Percentiles rank a stretch among this genome's conserved stretches.
Conservation (phyloP, 2,329 filamentous ascomycete species). For the Geosmithia putterillii region DNA sequence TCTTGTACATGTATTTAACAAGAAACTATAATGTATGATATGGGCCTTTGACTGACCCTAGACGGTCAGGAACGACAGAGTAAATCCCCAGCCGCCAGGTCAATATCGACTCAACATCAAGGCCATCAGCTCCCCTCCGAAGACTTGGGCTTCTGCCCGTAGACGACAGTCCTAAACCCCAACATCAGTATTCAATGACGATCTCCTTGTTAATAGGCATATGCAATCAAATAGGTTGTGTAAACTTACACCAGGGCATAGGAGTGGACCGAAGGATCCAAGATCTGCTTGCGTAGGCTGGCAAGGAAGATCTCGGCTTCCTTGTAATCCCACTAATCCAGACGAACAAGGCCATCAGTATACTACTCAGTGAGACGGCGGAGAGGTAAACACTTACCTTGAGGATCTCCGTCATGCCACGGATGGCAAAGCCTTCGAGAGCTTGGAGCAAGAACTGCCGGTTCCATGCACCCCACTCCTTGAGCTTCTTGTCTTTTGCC, state of each 20-base stretch:
- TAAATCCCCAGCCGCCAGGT: too few relatives aligned
- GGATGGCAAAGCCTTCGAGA: slow-evolving; percentile 11
- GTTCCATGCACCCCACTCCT: slow-evolving; percentile 12
- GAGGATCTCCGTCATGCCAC: slow-evolving; percentile 8
- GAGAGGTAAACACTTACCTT: slow-evolving; percentile 5
- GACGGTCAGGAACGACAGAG: too few relatives aligned
- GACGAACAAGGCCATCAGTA: neutral
- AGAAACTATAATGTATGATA: too few relatives aligned
- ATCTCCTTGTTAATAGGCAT: too few relatives aligned
- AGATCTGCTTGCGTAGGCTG: slow-evolving; percentile 3
- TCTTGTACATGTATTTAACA: too few relatives aligned
- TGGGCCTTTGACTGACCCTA: too few relatives aligned
- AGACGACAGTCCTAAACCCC: too few relatives aligned
- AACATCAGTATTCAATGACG: too few relatives aligned
- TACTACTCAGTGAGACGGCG: slow-evolving; percentile 1
- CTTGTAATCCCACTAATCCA: slow-evolving; percentile 2
- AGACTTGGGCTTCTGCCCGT: too few relatives aligned
- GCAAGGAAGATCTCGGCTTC: slow-evolving; percentile 4
- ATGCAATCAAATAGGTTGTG: too few relatives aligned
- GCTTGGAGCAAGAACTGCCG: slow-evolving; percentile 10
- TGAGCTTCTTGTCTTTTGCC: slow-evolving; percentile 8
- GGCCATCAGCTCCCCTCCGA: too few relatives aligned
- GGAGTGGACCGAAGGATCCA: slow-evolving; percentile 2
- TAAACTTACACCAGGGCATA: slow-evolving; percentile 6
- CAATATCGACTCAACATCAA: too few relatives aligned